These are phyloP conservation scores for Ogataea siamensis DNA, from an alignment of 805 yeast genomes.

Conservation along the genomic window DNA sequence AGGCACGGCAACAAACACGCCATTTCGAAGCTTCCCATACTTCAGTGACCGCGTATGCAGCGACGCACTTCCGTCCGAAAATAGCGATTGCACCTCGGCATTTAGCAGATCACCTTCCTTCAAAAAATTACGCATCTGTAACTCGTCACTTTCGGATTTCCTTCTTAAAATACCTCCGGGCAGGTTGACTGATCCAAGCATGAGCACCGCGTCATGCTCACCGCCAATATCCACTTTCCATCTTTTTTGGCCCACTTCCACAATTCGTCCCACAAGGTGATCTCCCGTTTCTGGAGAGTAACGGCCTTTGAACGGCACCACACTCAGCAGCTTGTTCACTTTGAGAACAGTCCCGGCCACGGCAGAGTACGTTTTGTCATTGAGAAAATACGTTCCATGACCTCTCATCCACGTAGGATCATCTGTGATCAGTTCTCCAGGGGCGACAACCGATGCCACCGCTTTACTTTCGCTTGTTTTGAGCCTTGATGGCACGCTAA, in stretches of 20 bases:
- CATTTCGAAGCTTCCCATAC: slow-evolving; percentile 93
- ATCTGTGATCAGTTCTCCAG: slow-evolving; percentile 94
- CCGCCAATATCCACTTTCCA: slow-evolving; percentile 98
- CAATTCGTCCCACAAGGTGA: slow-evolving; percentile 88
- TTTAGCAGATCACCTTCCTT: slow-evolving; percentile 95
- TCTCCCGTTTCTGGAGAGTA: slow-evolving; percentile 96
- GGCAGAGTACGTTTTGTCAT: slow-evolving; percentile 76
- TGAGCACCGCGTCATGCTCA: slow-evolving; percentile 86
- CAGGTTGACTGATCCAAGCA: slow-evolving; percentile 92
- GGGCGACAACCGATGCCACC: slow-evolving; percentile 65
- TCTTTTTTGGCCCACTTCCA: slow-evolving; percentile 89
- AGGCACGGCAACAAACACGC: slow-evolving; percentile 78
- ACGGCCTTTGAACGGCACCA: slow-evolving; percentile 80
- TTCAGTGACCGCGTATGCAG: slow-evolving; percentile 92
- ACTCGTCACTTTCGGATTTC: slow-evolving; percentile 91
- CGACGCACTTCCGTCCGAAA: slow-evolving; percentile 87
- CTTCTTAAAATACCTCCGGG: slow-evolving; percentile 97
- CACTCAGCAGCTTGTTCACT: slow-evolving; percentile 84
- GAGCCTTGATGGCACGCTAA: slow-evolving; percentile 24
- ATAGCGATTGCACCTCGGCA: slow-evolving; percentile 92
- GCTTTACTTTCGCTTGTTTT: slow-evolving; percentile 9
- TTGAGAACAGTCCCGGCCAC: slow-evolving; percentile 89
- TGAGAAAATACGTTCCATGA: slow-evolving; percentile 87
- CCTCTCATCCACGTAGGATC: slow-evolving; percentile 99
- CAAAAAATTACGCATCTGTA: slow-evolving; percentile 90